These are phyloP conservation scores for Polyplosphaeria fusca DNA, from an alignment of 495 filamentous ascomycete genomes.

Conservation along the genomic window DNA sequence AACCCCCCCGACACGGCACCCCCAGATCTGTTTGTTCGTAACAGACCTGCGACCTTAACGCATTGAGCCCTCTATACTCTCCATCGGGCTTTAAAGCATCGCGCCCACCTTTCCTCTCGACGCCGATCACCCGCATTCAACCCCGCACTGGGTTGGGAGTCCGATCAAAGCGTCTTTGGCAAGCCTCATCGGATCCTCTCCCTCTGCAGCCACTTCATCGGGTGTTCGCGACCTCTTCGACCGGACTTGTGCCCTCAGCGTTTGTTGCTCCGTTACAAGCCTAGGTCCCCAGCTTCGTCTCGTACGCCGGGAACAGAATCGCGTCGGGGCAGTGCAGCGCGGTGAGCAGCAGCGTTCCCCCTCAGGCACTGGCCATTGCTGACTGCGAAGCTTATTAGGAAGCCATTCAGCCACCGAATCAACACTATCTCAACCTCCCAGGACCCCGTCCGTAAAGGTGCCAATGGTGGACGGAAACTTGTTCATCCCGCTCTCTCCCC, in stretches of 20 bases:
- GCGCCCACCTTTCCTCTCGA: slow-evolving; percentile 8
- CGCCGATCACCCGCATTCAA: slow-evolving; percentile 34
- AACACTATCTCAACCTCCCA: slow-evolving; percentile 21
- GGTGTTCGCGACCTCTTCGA: slow-evolving; percentile 4
- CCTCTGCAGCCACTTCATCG: slow-evolving; percentile 21
- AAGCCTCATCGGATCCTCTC: slow-evolving; percentile 30
- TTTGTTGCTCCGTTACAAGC: slow-evolving; percentile 12
- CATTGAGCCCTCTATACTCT: slow-evolving; percentile 27
- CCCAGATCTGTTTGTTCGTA: slow-evolving; percentile 23
- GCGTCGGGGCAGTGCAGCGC: slow-evolving; percentile 14
- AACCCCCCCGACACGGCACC: slow-evolving; percentile 30
- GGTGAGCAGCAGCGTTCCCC: slow-evolving; percentile 16
- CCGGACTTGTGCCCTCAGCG: slow-evolving; percentile 5
- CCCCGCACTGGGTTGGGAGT: slow-evolving; percentile 33
- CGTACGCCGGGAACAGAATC: slow-evolving; percentile 6
- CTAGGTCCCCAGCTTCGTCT: slow-evolving; percentile 3
- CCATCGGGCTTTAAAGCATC: slow-evolving; percentile 26
- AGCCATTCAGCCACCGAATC: slow-evolving; percentile 25
- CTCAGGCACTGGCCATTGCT: slow-evolving; percentile 17
- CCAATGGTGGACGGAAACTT: slow-evolving; percentile 39
- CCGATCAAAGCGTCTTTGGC: slow-evolving; percentile 24
- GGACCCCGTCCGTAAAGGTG: slow-evolving; percentile 21
- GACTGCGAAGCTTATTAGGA: slow-evolving; percentile 33
- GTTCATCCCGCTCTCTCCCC: slow-evolving; percentile 38
- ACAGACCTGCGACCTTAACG: slow-evolving; percentile 29